phyloP scores from a whole-genome alignment of 2,329 filamentous ascomycete genomes.

The Aspergillus arachidicola region DNA sequence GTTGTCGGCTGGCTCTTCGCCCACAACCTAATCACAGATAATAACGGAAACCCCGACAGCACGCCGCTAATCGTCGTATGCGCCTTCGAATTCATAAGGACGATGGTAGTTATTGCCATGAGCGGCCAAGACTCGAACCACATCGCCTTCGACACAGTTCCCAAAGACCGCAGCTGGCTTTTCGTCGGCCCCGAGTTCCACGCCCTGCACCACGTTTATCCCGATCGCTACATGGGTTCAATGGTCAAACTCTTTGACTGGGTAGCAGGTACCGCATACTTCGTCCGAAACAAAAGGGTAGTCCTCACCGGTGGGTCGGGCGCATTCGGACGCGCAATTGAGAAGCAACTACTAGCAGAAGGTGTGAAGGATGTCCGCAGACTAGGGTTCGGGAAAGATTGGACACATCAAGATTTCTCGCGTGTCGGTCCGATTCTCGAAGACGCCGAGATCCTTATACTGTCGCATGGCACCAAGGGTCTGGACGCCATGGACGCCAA shows the following conservation, averaged over 20 bases:
- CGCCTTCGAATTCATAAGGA: conserved; percentile 5
- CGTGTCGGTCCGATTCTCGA: neutral
- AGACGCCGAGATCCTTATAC: conserved; percentile 18
- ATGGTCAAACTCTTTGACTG: conserved; percentile 24
- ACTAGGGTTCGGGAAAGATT: conserved; percentile 12
- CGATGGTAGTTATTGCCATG: conserved; percentile 13
- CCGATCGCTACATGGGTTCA: conserved; percentile 22
- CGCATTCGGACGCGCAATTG: conserved; percentile 18
- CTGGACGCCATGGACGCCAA: conserved; percentile 15
- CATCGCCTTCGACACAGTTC: conserved; percentile 15
- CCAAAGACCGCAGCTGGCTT: conserved; percentile 20
- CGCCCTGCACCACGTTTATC: conserved; percentile 21
- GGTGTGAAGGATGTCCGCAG: conserved; percentile 13
- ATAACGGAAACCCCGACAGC: neutral
- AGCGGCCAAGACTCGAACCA: conserved; percentile 23
- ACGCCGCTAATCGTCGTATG: neutral
- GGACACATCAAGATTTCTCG: conserved; percentile 15
- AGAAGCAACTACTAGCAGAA: conserved; percentile 12
- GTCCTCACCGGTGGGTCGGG: conserved; percentile 16
- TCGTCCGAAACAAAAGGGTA: conserved; percentile 15
- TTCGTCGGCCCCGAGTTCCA: conserved; percentile 24
- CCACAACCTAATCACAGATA: neutral
- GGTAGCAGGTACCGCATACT: conserved; percentile 22
- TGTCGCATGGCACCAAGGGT: conserved; percentile 17
- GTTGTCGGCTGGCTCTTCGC: conserved; percentile 14